A percentile compares a stretch with the other conserved stretches of the same genome.
Conservation (phyloP, 257 asterid genomes). For the Solanum acaule region DNA sequence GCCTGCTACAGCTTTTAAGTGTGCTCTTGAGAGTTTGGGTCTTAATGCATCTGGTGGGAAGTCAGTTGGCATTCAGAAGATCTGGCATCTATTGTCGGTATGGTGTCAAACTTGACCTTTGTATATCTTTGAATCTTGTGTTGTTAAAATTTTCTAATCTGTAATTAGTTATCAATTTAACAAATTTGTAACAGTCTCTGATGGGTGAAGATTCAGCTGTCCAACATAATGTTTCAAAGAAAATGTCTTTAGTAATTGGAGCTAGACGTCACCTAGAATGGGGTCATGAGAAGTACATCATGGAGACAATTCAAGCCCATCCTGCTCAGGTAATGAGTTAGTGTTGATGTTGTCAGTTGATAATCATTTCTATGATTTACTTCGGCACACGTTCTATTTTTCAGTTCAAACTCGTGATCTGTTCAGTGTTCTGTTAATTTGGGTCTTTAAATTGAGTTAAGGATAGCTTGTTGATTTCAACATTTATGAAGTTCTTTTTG, state of each 20-base stretch:
- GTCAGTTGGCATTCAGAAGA: constrained; percentile 90
- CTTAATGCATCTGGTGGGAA: constrained; percentile 71
- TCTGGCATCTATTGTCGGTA: constrained; percentile 93
- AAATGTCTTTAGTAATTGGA: constrained; percentile 76
- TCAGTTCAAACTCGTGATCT: neutral
- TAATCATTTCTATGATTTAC: neutral
- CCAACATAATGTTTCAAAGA: constrained; percentile 41
- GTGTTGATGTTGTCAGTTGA: neutral
- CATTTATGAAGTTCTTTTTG: neutral
- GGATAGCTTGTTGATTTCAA: neutral
- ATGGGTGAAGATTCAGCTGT: constrained; percentile 60
- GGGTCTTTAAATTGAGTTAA: neutral
- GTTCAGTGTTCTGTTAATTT: neutral
- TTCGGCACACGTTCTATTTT: neutral
- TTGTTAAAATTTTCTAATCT: neutral
- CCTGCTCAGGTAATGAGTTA: constrained; percentile 66
- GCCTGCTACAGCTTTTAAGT: constrained; percentile 88
- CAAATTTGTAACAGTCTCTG: constrained; percentile 41
- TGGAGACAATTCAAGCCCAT: constrained; percentile 88
- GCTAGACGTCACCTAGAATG: constrained; percentile 91
- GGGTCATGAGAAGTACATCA: constrained; percentile 89
- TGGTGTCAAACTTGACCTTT: neutral
- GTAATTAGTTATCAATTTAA: neutral
- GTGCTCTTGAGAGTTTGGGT: constrained; percentile 66
- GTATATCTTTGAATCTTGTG: neutral